Base-by-base conservation (phyloP, 148 eudicot genomes). In the Polygonum maritimum region DNA sequence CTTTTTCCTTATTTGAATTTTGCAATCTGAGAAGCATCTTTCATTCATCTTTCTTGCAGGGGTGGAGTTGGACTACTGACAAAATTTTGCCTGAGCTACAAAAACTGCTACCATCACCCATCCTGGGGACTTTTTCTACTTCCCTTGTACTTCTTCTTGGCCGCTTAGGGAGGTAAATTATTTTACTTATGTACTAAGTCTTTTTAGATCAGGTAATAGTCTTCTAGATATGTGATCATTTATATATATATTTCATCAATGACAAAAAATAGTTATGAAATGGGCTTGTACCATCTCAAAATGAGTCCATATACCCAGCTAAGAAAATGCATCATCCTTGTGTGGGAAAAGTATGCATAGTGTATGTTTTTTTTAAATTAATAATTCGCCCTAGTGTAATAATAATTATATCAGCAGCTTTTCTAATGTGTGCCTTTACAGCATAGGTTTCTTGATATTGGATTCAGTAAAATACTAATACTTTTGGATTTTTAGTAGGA, bases 161-260 rank as follows among this genome's bases (percentile, higher is more conserved):
- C 74, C 82, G 88, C 74, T 71, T 93, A 44, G 98, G 97, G 63
- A 91, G 92, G 98, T 91, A 78, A 81, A 65, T 36, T 58, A 35
- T 83, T 69, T 16, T 69, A 38, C 47, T 44, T 8, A 44, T 44
- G 9, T 44, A 44, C 47, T 44, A 44, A 10, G 47, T 44, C 47
- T 44, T 44, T 44, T 67, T 67, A 6, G 21, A 41, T 60, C 10
- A 26, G 14, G 36, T 7, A 18, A 54, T 12, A n/a, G 22, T 19
- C 15, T 13, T 47, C 14, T 22, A 73, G 31, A 18, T 41, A 11
- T 31, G 21, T 73, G 18, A 33, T 26, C 60, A 54, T 54, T 5
- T 60, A 2, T 74, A 6, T 14, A 31, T 35, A n/a, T 18, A 4
- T 9, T 63, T 45, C 40, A n/a, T 2, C 36, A 10, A 60, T 39